Conservation (phyloP, 2,329 filamentous ascomycete species). For the Geosmithia putterillii region DNA sequence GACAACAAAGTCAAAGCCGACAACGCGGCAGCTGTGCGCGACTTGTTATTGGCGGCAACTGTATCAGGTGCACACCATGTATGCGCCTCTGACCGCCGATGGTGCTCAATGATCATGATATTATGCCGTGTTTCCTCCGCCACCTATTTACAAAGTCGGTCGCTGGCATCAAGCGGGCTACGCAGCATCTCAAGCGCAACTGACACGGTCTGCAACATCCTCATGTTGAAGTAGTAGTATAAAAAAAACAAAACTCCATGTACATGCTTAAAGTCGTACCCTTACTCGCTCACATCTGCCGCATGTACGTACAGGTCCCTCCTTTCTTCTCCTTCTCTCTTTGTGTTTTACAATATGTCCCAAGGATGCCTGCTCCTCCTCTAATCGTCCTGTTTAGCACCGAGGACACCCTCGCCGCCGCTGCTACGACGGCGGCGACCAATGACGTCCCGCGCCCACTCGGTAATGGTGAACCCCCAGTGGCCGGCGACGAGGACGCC, state of each 20-base stretch:
- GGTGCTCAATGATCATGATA: too few relatives aligned
- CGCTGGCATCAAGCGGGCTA: too few relatives aligned
- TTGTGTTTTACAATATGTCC: background rate
- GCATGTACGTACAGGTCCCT: background rate
- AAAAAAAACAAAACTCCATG: background rate
- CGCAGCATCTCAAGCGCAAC: too few relatives aligned
- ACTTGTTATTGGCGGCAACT: background rate
- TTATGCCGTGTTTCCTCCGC: too few relatives aligned
- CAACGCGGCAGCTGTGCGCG: too few relatives aligned
- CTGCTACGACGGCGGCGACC: constrained; percentile 33
- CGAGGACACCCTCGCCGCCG: constrained; percentile 36
- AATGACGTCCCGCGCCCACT: constrained; percentile 53
- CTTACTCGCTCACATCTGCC: background rate
- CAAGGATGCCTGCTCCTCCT: background rate
- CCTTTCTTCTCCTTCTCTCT: background rate
- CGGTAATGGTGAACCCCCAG: constrained; percentile 78
- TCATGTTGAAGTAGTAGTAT: background rate
- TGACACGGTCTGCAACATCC: too few relatives aligned
- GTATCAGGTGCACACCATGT: background rate
- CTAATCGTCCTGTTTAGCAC: constrained; percentile 27
- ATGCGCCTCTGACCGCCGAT: background rate
- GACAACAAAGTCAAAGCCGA: too few relatives aligned
- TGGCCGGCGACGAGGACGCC: constrained; percentile 88
- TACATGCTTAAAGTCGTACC: too few relatives aligned
- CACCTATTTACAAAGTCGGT: too few relatives aligned